Evolutionary conservation across 1,284 basidiomycete genomes (phyloP).

Genomic region (Microbotryum intermedium): DNA sequence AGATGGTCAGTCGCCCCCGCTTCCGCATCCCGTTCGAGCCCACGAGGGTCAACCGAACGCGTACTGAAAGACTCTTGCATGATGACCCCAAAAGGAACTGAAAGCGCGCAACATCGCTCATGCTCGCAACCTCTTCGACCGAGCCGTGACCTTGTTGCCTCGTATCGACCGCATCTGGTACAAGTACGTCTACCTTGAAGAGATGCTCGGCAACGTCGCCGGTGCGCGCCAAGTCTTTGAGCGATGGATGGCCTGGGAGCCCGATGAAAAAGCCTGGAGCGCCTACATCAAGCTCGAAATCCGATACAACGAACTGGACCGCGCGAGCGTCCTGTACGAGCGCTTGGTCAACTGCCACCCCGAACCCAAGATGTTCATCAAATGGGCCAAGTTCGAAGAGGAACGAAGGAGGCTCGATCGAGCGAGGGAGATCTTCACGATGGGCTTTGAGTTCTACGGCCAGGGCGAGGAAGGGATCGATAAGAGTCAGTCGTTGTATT

Average conservation of each 20-base stretch:
- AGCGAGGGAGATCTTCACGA: slow-evolving; percentile 91
- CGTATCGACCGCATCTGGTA: slow-evolving; percentile 59
- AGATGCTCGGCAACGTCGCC: slow-evolving; percentile 88
- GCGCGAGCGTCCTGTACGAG: slow-evolving; percentile 88
- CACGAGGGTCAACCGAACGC: neutral
- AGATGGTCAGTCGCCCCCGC: slow-evolving; percentile 51
- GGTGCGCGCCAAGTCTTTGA: slow-evolving; percentile 97
- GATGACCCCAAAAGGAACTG: slow-evolving; percentile 52
- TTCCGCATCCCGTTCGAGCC: too few species aligned
- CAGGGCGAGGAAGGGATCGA: slow-evolving; percentile 96
- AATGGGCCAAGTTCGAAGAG: slow-evolving; percentile 94
- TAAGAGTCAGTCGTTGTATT: slow-evolving; percentile 93
- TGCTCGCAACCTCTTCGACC: slow-evolving; percentile 90
- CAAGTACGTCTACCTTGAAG: slow-evolving; percentile 76
- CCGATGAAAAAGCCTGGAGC: slow-evolving; percentile 98
- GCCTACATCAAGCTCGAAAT: slow-evolving; percentile 96
- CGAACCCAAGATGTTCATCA: slow-evolving; percentile 91
- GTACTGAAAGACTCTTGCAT: neutral
- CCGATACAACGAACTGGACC: slow-evolving; percentile 81
- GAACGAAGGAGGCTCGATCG: slow-evolving; percentile 64
- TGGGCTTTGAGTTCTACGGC: slow-evolving; percentile 91
- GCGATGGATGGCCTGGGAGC: slow-evolving; percentile 99
- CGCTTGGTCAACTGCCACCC: slow-evolving; percentile 88
- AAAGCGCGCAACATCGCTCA: slow-evolving; percentile 96
- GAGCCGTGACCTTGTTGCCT: slow-evolving; percentile 89